Conservation (phyloP, 108 stramenopile genomes). For the Cyclostephanos tholiformis region DNA sequence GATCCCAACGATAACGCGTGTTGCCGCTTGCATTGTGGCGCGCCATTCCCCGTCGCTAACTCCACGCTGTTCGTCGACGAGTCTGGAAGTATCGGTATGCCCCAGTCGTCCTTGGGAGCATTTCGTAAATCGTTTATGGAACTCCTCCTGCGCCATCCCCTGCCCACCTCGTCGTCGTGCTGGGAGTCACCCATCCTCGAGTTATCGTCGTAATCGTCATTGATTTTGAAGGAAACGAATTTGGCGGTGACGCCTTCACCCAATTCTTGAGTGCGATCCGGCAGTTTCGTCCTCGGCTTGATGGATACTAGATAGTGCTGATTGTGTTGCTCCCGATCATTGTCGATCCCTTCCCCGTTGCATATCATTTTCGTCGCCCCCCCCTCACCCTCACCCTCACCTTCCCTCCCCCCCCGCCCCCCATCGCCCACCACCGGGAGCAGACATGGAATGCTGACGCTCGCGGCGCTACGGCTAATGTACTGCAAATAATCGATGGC, state of each 20-base stretch:
- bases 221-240: constrained; percentile 70
- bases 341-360: constrained; percentile 5
- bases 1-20: constrained; percentile 3
- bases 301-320: constrained; percentile 42
- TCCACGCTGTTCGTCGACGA: constrained; percentile 38
- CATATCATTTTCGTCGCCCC: constrained; percentile 18
- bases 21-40: background rate
- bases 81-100: constrained; percentile 82
- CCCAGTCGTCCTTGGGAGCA: constrained; percentile 81
- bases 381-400: background rate
- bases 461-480: constrained; percentile 79
- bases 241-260: constrained; percentile 79
- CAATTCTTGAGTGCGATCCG: constrained; percentile 41
- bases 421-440: constrained; percentile 72
- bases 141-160: background rate
- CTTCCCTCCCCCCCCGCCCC: background rate
- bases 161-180: background rate
- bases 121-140: constrained; percentile 59
- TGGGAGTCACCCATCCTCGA: background rate
- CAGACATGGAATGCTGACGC: constrained; percentile 74
- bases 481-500: constrained; percentile 85
- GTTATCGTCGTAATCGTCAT: constrained; percentile 52
- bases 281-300: constrained; percentile 32
- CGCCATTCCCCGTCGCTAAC: background rate
- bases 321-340: constrained; percentile 6